phyloP scores from a whole-genome alignment of 2,329 filamentous ascomycete species.

The Claviceps fusiformis region DNA sequence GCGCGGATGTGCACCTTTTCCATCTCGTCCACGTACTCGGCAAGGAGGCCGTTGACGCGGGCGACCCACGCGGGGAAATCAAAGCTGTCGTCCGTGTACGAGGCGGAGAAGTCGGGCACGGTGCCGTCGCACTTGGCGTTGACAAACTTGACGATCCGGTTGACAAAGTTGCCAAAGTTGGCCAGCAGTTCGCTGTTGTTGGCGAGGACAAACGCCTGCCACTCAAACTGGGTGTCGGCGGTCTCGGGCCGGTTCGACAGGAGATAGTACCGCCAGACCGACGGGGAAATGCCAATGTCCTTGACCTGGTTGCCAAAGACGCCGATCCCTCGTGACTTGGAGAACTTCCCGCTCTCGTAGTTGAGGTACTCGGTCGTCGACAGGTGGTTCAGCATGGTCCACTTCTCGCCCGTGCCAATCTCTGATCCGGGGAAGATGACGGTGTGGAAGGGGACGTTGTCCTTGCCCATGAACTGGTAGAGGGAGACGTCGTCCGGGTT shows the following conservation, averaged over 20 bases:
- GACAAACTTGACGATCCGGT: conserved; percentile 61
- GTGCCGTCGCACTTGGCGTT: conserved; percentile 61
- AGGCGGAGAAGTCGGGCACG: conserved; percentile 48
- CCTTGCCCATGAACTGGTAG: conserved; percentile 91
- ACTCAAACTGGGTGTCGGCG: conserved; percentile 80
- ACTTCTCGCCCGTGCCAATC: conserved; percentile 69
- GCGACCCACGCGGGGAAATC: conserved; percentile 12
- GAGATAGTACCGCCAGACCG: conserved; percentile 91
- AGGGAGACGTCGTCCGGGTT: conserved; percentile 77
- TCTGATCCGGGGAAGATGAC: conserved; percentile 86
- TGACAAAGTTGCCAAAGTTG: conserved; percentile 63
- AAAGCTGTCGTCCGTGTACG: conserved; percentile 43
- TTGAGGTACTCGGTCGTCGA: conserved; percentile 80
- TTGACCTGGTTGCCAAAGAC: conserved; percentile 86
- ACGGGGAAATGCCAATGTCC: conserved; percentile 69
- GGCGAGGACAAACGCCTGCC: conserved; percentile 65
- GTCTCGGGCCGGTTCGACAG: conserved; percentile 75
- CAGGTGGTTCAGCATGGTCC: conserved; percentile 81
- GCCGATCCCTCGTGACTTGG: conserved; percentile 76
- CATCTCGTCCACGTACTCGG: conserved; percentile 52
- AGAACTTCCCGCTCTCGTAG: conserved; percentile 84
- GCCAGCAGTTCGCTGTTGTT: conserved; percentile 85
- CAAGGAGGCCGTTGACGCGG: conserved; percentile 42
- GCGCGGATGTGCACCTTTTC: conserved; percentile 59
- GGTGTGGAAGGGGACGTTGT: conserved; percentile 53